Percentiles rank a stretch among this genome's conserved stretches.
Evolutionary conservation across 441 rosid species (phyloP).

Genomic region (Eugenia klotzschiana): DNA sequence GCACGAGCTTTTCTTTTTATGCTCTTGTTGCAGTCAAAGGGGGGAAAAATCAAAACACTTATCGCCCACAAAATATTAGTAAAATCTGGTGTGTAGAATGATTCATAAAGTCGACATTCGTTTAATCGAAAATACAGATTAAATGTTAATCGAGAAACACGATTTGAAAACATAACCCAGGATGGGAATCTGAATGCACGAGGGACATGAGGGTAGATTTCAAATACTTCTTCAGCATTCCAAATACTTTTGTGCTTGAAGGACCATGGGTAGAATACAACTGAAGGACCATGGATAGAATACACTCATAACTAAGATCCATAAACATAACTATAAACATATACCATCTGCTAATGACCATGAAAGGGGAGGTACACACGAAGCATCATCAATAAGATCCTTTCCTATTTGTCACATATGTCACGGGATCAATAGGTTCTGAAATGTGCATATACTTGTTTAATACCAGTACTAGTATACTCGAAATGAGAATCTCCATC

Average conservation of each 20-base stretch:
- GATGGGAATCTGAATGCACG: too few species aligned
- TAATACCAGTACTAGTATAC: background rate
- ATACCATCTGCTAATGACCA: too few species aligned
- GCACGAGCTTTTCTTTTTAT: fast-evolving
- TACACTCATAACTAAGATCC: too few species aligned
- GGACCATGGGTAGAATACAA: too few species aligned
- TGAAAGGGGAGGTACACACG: too few species aligned
- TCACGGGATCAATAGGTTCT: too few species aligned
- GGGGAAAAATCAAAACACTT: background rate
- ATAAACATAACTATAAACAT: too few species aligned
- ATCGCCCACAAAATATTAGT: background rate
- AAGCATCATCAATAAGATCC: background rate
- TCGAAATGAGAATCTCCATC: background rate
- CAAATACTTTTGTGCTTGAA: too few species aligned
- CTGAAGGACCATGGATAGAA: too few species aligned
- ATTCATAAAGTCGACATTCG: background rate
- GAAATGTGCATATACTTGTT: background rate
- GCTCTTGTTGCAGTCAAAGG: background rate
- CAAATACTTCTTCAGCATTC: too few species aligned
- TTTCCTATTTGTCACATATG: background rate
- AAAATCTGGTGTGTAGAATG: background rate
- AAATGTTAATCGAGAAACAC: background rate
- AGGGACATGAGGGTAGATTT: too few species aligned
- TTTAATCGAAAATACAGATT: fast-evolving
- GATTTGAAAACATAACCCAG: too few species aligned